phyloP scores from a whole-genome alignment of 352 stramenopile species.

The Globisporangium cylindrosporum region DNA sequence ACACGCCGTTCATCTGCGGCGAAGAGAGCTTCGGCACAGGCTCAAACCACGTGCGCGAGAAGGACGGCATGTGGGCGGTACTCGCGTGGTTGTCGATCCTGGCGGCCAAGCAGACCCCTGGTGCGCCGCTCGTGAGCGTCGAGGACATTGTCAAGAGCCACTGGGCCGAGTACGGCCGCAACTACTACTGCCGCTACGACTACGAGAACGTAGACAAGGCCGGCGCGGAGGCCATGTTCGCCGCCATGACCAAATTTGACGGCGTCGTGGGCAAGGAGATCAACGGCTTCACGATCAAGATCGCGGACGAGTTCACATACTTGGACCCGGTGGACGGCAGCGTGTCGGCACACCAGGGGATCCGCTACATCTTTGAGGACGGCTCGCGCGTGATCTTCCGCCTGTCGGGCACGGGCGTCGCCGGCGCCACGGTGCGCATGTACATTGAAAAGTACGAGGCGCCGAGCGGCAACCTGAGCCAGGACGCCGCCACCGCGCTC shows the following conservation, averaged over 20 bases:
- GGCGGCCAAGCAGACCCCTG: slow-evolving; percentile 82
- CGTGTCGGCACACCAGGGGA: slow-evolving; percentile 94
- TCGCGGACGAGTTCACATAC: slow-evolving; percentile 98
- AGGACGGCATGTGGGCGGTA: slow-evolving; percentile 99
- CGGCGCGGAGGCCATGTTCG: slow-evolving; percentile 72
- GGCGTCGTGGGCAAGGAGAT: slow-evolving; percentile 61
- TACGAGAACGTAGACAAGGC: slow-evolving; percentile 98
- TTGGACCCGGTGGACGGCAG: slow-evolving; percentile 97
- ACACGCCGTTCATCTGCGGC: slow-evolving; percentile 98
- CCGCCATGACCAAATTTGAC: slow-evolving; percentile 69
- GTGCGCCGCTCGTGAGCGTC: slow-evolving; percentile 92
- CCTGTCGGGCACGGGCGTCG: slow-evolving; percentile 96
- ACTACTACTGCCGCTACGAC: slow-evolving; percentile 99
- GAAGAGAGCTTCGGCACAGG: slow-evolving; percentile 99
- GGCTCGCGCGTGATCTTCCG: slow-evolving; percentile 96
- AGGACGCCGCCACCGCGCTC: slow-evolving; percentile 76
- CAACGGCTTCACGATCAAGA: slow-evolving; percentile 78
- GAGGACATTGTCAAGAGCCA: slow-evolving; percentile 95
- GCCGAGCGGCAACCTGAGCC: slow-evolving; percentile 77
- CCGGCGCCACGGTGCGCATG: slow-evolving; percentile 97
- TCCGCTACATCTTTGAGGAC: slow-evolving; percentile 95
- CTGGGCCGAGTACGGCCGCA: slow-evolving; percentile 96
- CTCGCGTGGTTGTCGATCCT: slow-evolving; percentile 99
- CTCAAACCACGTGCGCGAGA: slow-evolving; percentile 99
- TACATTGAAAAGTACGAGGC: slow-evolving; percentile 99